Evolutionary conservation across 2,329 filamentous ascomycete genomes (phyloP).

Genomic region (Didymella lethalis): DNA sequence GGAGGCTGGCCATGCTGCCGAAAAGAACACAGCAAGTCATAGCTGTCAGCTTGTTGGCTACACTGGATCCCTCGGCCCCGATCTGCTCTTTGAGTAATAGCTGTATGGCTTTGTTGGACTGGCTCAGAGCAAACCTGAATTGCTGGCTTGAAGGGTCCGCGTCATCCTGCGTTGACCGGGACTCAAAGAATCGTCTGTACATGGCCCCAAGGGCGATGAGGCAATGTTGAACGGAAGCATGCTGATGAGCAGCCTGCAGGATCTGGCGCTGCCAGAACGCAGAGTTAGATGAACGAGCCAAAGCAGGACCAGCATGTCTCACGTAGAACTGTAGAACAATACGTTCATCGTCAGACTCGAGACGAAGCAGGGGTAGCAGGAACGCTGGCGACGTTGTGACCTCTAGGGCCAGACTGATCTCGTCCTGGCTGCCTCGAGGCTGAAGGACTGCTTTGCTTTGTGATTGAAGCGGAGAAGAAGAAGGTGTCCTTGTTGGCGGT

Average conservation of each 20-base stretch:
- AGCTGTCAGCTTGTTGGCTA: constrained; percentile 38
- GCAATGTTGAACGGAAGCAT: constrained; percentile 42
- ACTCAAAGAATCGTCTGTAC: constrained; percentile 42
- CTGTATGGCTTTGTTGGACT: constrained; percentile 44
- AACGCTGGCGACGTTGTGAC: constrained; percentile 12
- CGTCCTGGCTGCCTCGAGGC: not conserved
- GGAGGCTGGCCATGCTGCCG: constrained; percentile 43
- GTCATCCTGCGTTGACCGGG: constrained; percentile 29
- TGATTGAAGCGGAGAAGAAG: not conserved
- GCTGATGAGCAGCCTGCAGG: constrained; percentile 43
- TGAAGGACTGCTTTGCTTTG: not conserved
- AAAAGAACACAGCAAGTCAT: constrained; percentile 46
- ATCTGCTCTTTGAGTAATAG: constrained; percentile 28
- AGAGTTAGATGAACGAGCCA: constrained; percentile 42
- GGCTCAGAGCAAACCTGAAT: constrained; percentile 41
- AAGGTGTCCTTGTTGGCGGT: not conserved
- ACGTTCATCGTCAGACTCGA: constrained; percentile 35
- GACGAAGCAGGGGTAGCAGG: constrained; percentile 27
- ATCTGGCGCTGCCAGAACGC: constrained; percentile 45
- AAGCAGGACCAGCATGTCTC: constrained; percentile 32
- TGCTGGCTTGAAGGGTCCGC: constrained; percentile 35
- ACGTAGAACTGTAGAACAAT: constrained; percentile 45
- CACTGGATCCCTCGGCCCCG: not conserved
- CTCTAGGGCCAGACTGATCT: not conserved
- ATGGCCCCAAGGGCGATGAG: constrained; percentile 44